Conservation (phyloP, 2,329 filamentous ascomycete species). For the Xylariomycetidae sp. region DNA sequence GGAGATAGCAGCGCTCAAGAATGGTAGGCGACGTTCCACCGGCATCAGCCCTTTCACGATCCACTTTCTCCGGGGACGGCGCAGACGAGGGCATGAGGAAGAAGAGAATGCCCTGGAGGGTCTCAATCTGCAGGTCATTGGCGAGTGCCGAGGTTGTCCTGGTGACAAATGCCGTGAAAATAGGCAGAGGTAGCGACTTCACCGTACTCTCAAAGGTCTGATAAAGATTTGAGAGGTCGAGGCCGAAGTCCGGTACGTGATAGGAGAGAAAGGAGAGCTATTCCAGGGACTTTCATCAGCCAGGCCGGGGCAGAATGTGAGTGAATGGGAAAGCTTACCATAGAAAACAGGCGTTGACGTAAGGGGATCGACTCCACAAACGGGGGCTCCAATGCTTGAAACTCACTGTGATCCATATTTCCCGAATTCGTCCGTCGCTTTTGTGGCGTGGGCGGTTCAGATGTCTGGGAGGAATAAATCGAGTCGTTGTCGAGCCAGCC, state of each 20-base stretch:
- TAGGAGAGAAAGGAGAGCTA: conserved; percentile 39
- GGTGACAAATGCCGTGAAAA: conserved; percentile 51
- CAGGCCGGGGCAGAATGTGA: background rate
- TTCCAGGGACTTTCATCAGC: background rate
- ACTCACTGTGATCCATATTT: conserved; percentile 25
- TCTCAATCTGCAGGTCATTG: conserved; percentile 34
- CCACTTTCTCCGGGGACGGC: conserved; percentile 35
- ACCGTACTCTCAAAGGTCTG: conserved; percentile 51
- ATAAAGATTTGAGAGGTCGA: conserved; percentile 48
- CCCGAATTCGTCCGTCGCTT: conserved; percentile 26
- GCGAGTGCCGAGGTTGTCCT: conserved; percentile 32
- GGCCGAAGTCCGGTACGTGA: conserved; percentile 37
- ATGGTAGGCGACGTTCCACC: conserved; percentile 39
- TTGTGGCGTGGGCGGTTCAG: conserved; percentile 40
- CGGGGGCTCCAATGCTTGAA: conserved; percentile 32
- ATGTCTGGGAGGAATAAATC: conserved; percentile 37
- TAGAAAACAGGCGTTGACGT: conserved; percentile 56
- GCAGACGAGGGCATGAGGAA: conserved; percentile 37
- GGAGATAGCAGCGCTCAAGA: conserved; percentile 56
- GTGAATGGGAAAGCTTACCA: conserved; percentile 32
- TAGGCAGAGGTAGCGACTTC: conserved; percentile 49
- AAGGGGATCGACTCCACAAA: conserved; percentile 51
- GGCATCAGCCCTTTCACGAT: conserved; percentile 29
- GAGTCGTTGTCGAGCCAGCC: conserved; percentile 55
- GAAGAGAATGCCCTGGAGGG: conserved; percentile 39